Percentiles rank a stretch among this genome's conserved stretches.
phyloP scores from a whole-genome alignment of 2,329 filamentous ascomycete species.

The Aphanocladium album region DNA sequence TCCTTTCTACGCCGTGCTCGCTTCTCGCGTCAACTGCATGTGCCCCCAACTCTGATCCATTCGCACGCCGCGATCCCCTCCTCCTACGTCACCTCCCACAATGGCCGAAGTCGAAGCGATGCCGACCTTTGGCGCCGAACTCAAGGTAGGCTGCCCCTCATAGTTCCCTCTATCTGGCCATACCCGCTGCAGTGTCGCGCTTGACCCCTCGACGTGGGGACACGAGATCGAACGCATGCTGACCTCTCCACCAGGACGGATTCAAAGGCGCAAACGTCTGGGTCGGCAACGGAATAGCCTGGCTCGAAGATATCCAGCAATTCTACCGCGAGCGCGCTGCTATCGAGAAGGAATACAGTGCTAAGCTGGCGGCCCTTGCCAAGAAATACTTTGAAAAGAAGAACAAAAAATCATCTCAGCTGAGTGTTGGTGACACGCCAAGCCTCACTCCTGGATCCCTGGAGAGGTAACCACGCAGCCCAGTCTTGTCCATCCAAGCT shows the following conservation, averaged over 20 bases:
- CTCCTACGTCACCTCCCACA: not conserved
- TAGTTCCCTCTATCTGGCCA: no score
- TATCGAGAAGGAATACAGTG: constrained; percentile 95
- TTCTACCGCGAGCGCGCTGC: constrained; percentile 93
- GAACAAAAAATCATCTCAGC: constrained; percentile 74
- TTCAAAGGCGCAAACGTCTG: constrained; percentile 94
- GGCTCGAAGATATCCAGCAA: constrained; percentile 94
- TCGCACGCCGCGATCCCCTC: constrained; percentile 7
- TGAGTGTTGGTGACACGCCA: constrained; percentile 92
- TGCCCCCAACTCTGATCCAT: not conserved
- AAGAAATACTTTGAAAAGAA: constrained; percentile 99
- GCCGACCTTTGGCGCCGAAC: constrained; percentile 86
- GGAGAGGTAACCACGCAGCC: constrained; percentile 58
- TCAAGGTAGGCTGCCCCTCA: constrained; percentile 62
- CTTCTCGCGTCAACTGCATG: constrained; percentile 8
- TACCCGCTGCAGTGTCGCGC: not conserved
- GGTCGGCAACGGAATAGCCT: constrained; percentile 83
- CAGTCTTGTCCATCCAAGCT: not conserved
- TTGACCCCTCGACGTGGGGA: not conserved
- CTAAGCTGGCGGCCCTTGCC: constrained; percentile 78
- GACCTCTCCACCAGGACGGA: constrained; percentile 62
- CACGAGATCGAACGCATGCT: constrained; percentile 10
- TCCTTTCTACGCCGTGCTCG: not conserved
- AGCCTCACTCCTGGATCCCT: constrained; percentile 91
- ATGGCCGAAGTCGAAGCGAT: constrained; percentile 81